Base-by-base conservation (phyloP, 768 basidiomycete species). In the Suillus brevipes region DNA sequence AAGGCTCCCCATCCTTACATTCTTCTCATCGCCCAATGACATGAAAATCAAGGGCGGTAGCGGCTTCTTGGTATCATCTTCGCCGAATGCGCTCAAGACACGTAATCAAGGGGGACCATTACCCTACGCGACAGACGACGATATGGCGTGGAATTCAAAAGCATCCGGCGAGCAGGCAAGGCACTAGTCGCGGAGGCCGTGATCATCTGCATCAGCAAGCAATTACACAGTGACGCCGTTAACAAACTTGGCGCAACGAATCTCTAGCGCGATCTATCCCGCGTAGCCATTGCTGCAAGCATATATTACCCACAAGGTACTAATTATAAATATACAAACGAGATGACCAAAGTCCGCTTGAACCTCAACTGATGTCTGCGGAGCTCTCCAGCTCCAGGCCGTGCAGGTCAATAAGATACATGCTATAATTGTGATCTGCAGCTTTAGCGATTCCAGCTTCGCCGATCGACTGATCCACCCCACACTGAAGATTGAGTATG, bases 351-450 rank as follows among this genome's bases (percentile, higher is more conserved):
- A 28, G 20, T 14, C 36, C 14, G 56, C 16, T 8, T 23, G 18
- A 40, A 59, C 58, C 20, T 61, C 68, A 49, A 60, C 62, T 76
- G 43, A 76, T 76, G 65, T 81, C 83, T 56, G 83, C 81, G 13
- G 72, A 72, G 50, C 72, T 73, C 70, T 81, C 82, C 73, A 92
- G 78, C 75, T 90, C 91, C 70, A 93, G 73, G 64, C 89, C 91
- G 71, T 95, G 95, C 70, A 97, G 77, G 72, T 97, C 95, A 71
- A 96, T 96, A 68, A 94, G 82, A 76, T 94, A 95, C 84, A 90
- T 87, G 77, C 89, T 90, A 75, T 94, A 94, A 71, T 89, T 88
- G 56, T 87, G 84, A 76, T 94, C 88, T 2, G 75, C 72, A 9
- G 89, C 85, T 67, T 83, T 85, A 42, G 82, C 76, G 23, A 75